These are phyloP conservation scores for Xylaria sp. DNA, from an alignment of 2,329 filamentous ascomycete genomes.

Conservation along the genomic window DNA sequence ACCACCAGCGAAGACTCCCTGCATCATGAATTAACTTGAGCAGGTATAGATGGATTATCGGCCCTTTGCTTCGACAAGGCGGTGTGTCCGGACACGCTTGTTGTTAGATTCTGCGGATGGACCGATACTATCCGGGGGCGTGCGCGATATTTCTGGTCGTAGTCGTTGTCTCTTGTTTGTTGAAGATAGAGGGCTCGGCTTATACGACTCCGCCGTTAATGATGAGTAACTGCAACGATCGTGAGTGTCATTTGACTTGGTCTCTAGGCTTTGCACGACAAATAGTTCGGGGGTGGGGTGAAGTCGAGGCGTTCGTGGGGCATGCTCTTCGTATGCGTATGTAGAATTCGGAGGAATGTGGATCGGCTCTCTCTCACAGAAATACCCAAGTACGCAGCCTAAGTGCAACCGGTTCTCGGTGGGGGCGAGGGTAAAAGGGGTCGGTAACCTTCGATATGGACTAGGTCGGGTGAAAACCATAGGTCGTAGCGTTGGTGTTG, in stretches of 20 bases:
- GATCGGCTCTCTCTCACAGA: slow-evolving; percentile 10
- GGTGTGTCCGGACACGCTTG: slow-evolving; percentile 16
- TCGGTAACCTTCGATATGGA: background rate
- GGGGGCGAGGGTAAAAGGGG: background rate
- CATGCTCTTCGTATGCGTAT: background rate
- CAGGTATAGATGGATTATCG: slow-evolving; percentile 4
- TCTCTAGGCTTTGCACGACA: slow-evolving; percentile 2
- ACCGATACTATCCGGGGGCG: background rate
- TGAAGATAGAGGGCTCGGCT: slow-evolving; percentile 5
- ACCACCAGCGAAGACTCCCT: slow-evolving; percentile 44
- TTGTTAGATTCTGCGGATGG: background rate
- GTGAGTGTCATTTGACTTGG: background rate
- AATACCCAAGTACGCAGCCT: background rate
- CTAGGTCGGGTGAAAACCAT: background rate
- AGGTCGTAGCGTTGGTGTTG: slow-evolving; percentile 3
- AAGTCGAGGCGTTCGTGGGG: slow-evolving; percentile 25
- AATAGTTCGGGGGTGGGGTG: slow-evolving; percentile 14
- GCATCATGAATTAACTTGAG: slow-evolving; percentile 38
- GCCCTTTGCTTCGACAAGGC: slow-evolving; percentile 20
- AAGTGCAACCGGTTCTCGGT: background rate
- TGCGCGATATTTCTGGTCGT: slow-evolving; percentile 30
- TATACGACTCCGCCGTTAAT: background rate
- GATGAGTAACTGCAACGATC: background rate
- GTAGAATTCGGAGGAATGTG: slow-evolving; percentile 17
- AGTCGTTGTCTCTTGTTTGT: slow-evolving; percentile 9